Evolutionary conservation across 2,329 filamentous ascomycete genomes (phyloP), one percentile per base, ranked within the genome.

Genomic region (Verticillium longisporum): DNA sequence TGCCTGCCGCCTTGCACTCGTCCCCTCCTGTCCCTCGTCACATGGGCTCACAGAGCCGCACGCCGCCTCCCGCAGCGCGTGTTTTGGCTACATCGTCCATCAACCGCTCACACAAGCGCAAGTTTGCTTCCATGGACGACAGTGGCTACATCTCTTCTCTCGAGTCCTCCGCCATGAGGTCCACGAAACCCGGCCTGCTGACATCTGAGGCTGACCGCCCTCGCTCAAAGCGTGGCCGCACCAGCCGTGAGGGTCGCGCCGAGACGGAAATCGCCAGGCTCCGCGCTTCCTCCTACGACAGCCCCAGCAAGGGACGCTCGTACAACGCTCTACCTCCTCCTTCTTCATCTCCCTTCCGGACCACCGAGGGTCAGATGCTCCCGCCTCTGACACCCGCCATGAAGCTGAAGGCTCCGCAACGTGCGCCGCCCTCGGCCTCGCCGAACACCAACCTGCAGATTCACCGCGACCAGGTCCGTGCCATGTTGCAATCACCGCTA

Each of bases 61-160:
- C 93, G 6, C 91, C 94, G 18, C 91, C 92, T 36, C 88, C 89
- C 31, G 81, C 83, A 57, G 82, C 83, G 45, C 82, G 83, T 61
- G 82, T 85, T 56, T 78, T 82, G 41, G 57, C 60, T 21, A 77
- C 82, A 45, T 88, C 88, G 21, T 90, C 90, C n/a, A 82, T 82
- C 54, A 77, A 80, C 58, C 86, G 86, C 58, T 84, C 87, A 45
- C 87, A 88, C 66, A 91, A 91, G 76, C 88, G 90, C 66, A 94
- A 92, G 73, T 86, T 90, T 68, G 84, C 85, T 34, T 88, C 89
- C 13, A 88, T 96, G 79, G 91, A 85, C 69, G 95, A 99, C 74
- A 98, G 94, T 72, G 95, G 95, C 50, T 99, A 98, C 75, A 97
- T 96, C 72, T 98, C 95, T 1, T 97, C 93, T 0, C 83, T 98